Conservation (phyloP, 2,329 filamentous ascomycete species). For the Aureobasidium sp. region DNA sequence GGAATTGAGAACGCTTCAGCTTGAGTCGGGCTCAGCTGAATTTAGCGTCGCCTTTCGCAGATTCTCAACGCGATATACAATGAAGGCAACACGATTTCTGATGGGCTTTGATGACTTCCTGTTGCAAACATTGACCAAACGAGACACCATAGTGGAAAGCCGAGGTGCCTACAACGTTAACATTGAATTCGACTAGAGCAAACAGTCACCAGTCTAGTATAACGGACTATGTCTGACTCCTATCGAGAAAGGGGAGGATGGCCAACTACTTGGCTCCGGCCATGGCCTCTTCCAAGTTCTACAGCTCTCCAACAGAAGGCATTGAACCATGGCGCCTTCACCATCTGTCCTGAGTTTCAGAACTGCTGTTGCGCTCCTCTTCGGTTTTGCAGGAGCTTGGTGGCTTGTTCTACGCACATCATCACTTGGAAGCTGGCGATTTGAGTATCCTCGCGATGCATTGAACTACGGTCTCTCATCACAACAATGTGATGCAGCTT, state of each 20-base stretch:
- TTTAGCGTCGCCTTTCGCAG: no score
- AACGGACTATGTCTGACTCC: neutral
- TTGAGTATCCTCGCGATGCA: slow-evolving; percentile 28
- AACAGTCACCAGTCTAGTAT: neutral
- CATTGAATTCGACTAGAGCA: neutral
- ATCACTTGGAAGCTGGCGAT: slow-evolving; percentile 16
- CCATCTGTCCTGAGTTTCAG: neutral
- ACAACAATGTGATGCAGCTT: slow-evolving; percentile 34
- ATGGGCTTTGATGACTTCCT: neutral
- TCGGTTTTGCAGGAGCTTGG: neutral
- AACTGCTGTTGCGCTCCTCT: neutral
- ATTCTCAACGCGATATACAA: no score
- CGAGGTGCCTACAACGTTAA: neutral
- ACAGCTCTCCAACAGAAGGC: neutral
- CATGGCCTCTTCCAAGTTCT: neutral
- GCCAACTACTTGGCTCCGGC: neutral
- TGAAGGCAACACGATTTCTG: no score
- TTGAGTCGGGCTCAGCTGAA: no score
- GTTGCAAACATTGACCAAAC: neutral
- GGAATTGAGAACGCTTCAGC: no score
- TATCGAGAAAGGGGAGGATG: neutral
- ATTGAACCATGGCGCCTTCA: neutral
- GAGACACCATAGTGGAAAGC: neutral
- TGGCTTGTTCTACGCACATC: neutral
- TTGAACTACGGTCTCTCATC: slow-evolving; percentile 32